Conservation (phyloP, 148 eudicot species). For the Nepenthes gracilis region DNA sequence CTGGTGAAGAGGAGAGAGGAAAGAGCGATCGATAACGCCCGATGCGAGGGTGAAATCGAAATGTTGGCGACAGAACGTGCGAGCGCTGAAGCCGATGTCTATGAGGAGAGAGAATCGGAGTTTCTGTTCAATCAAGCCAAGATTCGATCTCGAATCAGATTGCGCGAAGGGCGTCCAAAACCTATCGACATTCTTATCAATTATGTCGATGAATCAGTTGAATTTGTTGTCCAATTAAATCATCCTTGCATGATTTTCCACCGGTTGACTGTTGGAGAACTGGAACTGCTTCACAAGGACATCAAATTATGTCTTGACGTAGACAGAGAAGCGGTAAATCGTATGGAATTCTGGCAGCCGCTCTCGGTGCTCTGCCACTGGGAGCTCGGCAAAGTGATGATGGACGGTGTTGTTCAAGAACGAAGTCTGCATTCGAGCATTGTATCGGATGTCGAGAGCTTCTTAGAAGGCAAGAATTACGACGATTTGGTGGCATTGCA, state of each 20-base stretch:
- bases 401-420: constrained; percentile 58
- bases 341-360: constrained; percentile 74
- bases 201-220: constrained; percentile 69
- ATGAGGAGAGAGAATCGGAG: constrained; percentile 87
- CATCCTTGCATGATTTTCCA: constrained; percentile 71
- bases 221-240: constrained; percentile 39
- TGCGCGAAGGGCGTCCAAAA: constrained; percentile 65
- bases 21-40: constrained; percentile 76
- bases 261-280: constrained; percentile 73
- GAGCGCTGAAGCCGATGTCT: constrained; percentile 74
- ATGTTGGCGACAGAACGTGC: constrained; percentile 70
- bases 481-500: constrained; percentile 48
- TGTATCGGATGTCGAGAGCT: constrained; percentile 60
- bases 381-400: constrained; percentile 73
- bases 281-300: constrained; percentile 79
- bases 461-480: constrained; percentile 53
- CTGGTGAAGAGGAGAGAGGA: constrained; percentile 83
- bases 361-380: constrained; percentile 73
- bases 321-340: constrained; percentile 67
- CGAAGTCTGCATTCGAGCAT: constrained; percentile 78
- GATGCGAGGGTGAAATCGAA: constrained; percentile 75
- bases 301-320: constrained; percentile 64
- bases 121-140: constrained; percentile 92
- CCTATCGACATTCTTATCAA: constrained; percentile 72
- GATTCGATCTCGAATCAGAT: constrained; percentile 58